phyloP scores from a whole-genome alignment of 306 rosid species.

The Pyrus pyrifolia region DNA sequence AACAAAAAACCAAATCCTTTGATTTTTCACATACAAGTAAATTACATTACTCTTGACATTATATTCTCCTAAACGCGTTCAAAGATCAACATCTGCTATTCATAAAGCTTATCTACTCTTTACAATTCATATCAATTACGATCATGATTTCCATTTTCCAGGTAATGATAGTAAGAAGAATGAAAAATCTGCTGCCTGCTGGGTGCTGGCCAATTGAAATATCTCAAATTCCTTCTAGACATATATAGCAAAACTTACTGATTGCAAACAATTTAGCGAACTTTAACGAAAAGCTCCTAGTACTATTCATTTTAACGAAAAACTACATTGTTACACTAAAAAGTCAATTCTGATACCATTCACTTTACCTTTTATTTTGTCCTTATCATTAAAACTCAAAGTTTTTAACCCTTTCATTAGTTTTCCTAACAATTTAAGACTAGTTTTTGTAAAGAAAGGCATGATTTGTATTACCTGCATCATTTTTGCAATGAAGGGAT shows the following conservation, averaged over 20 bases:
- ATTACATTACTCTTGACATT: neutral
- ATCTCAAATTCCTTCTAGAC: too few relatives aligned
- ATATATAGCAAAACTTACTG: neutral
- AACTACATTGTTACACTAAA: too few relatives aligned
- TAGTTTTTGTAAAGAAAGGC: neutral
- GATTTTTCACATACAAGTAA: neutral
- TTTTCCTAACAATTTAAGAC: too few relatives aligned
- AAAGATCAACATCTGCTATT: neutral
- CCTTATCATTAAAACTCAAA: too few relatives aligned
- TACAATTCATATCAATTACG: neutral
- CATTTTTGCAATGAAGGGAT: neutral
- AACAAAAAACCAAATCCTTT: neutral
- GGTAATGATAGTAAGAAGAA: neutral
- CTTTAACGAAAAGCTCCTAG: too few relatives aligned
- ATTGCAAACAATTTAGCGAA: neutral
- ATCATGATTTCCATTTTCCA: neutral
- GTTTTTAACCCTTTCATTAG: too few relatives aligned
- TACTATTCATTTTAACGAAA: too few relatives aligned
- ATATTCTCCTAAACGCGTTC: neutral
- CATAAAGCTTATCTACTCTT: neutral
- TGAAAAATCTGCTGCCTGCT: neutral
- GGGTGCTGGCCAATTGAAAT: too few relatives aligned
- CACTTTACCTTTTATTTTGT: too few relatives aligned
- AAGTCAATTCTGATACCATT: too few relatives aligned
- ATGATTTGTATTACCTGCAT: neutral